Percentiles rank a stretch among this genome's conserved stretches.
phyloP scores from a whole-genome alignment of 2,329 filamentous ascomycete genomes.

The Tolypocladium guangdongense region DNA sequence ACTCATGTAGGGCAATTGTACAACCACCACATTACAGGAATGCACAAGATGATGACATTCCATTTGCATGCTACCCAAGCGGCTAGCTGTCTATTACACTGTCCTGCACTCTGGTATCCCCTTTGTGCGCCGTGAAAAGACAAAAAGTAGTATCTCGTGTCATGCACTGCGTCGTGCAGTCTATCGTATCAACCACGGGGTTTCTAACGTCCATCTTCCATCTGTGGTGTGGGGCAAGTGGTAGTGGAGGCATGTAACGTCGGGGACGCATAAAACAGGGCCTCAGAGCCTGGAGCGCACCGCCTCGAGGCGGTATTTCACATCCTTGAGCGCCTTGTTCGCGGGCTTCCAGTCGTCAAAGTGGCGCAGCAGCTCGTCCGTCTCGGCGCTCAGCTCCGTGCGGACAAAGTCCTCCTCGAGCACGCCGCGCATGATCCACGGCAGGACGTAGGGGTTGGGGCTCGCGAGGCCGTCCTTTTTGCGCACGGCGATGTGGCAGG shows the following conservation, averaged over 20 bases:
- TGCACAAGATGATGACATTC: neutral
- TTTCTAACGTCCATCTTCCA: neutral
- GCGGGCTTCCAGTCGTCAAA: constrained; percentile 91
- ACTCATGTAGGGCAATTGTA: neutral
- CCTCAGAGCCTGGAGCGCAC: constrained; percentile 71
- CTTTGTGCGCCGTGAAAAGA: neutral
- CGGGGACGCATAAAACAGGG: constrained; percentile 10
- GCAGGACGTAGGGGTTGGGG: constrained; percentile 79
- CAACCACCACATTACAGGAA: neutral
- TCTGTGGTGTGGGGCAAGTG: neutral
- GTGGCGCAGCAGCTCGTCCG: constrained; percentile 65
- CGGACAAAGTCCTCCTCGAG: constrained; percentile 87
- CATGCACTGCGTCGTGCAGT: neutral
- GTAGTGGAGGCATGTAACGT: neutral
- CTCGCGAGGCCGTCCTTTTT: constrained; percentile 23
- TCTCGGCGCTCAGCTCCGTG: constrained; percentile 67
- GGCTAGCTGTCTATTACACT: neutral
- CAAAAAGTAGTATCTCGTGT: neutral
- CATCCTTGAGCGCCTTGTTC: constrained; percentile 87
- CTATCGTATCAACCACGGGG: neutral
- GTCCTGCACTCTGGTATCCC: neutral
- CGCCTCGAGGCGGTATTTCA: constrained; percentile 87
- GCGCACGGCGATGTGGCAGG: neutral
- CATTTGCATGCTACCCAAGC: neutral
- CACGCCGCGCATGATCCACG: constrained; percentile 90